These are phyloP conservation scores for Sugiyamaella boreocaroliniensis DNA, from an alignment of 805 yeast genomes.

Conservation along the genomic window DNA sequence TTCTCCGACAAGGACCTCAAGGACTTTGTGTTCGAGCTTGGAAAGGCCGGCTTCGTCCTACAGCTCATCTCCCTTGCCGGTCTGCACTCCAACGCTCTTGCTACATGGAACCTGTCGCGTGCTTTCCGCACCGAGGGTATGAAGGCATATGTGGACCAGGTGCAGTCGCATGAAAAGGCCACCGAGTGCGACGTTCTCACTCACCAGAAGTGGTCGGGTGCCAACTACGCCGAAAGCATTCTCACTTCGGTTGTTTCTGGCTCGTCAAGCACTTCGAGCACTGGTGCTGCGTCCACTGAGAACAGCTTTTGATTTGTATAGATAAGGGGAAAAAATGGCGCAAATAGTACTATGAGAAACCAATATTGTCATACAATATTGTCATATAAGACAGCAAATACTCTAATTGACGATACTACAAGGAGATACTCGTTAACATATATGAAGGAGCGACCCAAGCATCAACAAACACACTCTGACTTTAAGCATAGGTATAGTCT, in stretches of 20 bases:
- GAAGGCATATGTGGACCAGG: constrained; percentile 50
- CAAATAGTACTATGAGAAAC: no score
- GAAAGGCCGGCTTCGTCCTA: constrained; percentile 49
- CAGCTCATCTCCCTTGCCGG: constrained; percentile 60
- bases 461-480: neutral
- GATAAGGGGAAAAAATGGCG: neutral
- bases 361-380: no score
- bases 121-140: constrained; percentile 48
- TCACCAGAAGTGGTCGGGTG: constrained; percentile 60
- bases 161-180: constrained; percentile 43
- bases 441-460: no score
- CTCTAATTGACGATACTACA: no score
- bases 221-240: constrained; percentile 45
- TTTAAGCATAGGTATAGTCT: neutral
- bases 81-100: constrained; percentile 45
- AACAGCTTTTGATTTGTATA: constrained; percentile 13
- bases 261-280: constrained; percentile 38
- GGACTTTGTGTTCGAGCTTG: constrained; percentile 47
- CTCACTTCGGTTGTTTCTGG: constrained; percentile 40
- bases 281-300: constrained; percentile 42
- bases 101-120: constrained; percentile 46
- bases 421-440: no score
- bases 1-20: constrained; percentile 41
- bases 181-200: constrained; percentile 47
- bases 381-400: no score